Percentiles rank a stretch among this genome's conserved stretches.
Conservation (phyloP, 306 rosid species). For the Begonia fuchsioides region DNA sequence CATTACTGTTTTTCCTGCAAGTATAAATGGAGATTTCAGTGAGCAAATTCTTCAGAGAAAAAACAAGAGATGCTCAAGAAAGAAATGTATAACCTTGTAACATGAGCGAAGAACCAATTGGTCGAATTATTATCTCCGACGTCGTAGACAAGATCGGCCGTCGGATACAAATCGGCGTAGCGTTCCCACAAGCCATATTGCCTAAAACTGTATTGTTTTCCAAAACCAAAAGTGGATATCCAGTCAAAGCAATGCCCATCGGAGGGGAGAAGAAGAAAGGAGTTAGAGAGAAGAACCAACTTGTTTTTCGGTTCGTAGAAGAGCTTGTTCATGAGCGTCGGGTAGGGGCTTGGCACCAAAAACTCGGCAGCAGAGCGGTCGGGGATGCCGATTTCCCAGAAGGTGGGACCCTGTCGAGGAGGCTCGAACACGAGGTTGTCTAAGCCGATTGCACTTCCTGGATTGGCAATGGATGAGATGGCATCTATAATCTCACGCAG, state of each 20-base stretch:
- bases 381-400: constrained; percentile 86
- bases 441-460: constrained; percentile 22
- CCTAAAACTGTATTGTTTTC: constrained; percentile 9
- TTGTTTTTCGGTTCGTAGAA: constrained; percentile 11
- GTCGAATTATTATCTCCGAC: constrained; percentile 8
- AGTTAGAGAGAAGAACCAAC: constrained; percentile 10
- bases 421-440: constrained; percentile 26
- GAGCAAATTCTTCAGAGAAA: not conserved
- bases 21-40: not conserved
- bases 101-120: constrained; percentile 22
- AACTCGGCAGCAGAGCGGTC: constrained; percentile 70
- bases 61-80: not conserved
- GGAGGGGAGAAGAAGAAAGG: not conserved
- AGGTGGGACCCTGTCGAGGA: constrained; percentile 69
- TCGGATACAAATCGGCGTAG: constrained; percentile 15
- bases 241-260: not conserved
- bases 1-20: constrained; percentile 20
- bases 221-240: not conserved
- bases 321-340: constrained; percentile 27
- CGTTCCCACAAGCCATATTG: constrained; percentile 26
- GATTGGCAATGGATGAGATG: not conserved
- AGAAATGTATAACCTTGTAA: constrained; percentile 9
- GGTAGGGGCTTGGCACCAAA: constrained; percentile 38
- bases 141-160: constrained; percentile 10
- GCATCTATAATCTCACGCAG: too few species aligned